phyloP scores from a whole-genome alignment of 768 basidiomycete genomes.

The Amanita subjunquillea region DNA sequence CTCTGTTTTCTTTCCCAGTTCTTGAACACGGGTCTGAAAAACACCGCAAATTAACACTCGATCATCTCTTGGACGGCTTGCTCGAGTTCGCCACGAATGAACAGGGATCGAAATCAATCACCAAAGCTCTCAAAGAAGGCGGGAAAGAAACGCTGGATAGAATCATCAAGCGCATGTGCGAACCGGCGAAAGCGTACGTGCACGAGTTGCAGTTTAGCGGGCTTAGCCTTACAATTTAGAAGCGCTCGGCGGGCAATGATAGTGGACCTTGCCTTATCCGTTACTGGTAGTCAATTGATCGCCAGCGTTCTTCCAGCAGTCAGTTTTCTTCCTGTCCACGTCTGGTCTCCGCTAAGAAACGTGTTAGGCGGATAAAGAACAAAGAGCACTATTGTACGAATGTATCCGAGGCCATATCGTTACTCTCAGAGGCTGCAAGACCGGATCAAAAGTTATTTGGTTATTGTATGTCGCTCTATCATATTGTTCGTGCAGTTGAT shows the following conservation, averaged over 20 bases:
- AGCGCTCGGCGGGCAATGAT: slow-evolving; percentile 70
- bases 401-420: slow-evolving; percentile 84
- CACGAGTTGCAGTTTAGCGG: neutral
- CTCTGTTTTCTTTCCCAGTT: slow-evolving; percentile 29
- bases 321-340: slow-evolving; percentile 12
- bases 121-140: slow-evolving; percentile 80
- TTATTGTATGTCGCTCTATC: slow-evolving; percentile 43
- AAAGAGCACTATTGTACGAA: slow-evolving; percentile 72
- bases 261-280: slow-evolving; percentile 76
- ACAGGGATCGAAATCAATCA: slow-evolving; percentile 82
- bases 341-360: slow-evolving; percentile 6
- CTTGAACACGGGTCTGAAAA: slow-evolving; percentile 76
- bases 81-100: slow-evolving; percentile 74
- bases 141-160: slow-evolving; percentile 66
- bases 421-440: slow-evolving; percentile 84
- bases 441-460: slow-evolving; percentile 89
- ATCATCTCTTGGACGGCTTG: slow-evolving; percentile 67
- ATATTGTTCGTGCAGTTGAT: slow-evolving; percentile 1
- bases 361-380: slow-evolving; percentile 73
- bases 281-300: slow-evolving; percentile 79
- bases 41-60: slow-evolving; percentile 67
- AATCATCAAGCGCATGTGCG: slow-evolving; percentile 76
- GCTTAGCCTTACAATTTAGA: slow-evolving; percentile 1
- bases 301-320: slow-evolving; percentile 74
- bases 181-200: slow-evolving; percentile 67